A percentile compares a stretch with the other conserved stretches of the same genome.
phyloP scores from a whole-genome alignment of 257 asterid species.

The Phtheirospermum japonicum region DNA sequence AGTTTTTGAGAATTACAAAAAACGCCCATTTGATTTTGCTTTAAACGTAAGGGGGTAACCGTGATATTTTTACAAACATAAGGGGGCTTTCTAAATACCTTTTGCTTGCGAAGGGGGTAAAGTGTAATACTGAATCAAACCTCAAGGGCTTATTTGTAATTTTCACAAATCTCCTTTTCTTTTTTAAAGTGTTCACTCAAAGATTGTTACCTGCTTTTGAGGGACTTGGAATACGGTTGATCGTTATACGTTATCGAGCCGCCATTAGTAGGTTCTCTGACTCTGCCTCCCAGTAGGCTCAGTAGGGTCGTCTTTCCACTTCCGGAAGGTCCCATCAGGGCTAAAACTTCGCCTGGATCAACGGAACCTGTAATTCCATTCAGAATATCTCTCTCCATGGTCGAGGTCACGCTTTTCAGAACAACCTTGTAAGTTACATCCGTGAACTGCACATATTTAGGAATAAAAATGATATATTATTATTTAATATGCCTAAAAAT shows the following conservation, averaged over 20 bases:
- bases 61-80: too few relatives aligned
- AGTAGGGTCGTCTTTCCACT: conserved; percentile 91
- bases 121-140: too few relatives aligned
- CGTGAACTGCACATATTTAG: conserved; percentile 71
- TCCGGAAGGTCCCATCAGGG: conserved; percentile 99
- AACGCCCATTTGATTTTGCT: too few relatives aligned
- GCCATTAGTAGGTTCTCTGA: conserved; percentile 44
- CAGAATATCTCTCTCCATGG: conserved; percentile 71
- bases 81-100: too few relatives aligned
- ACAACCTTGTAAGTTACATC: conserved; percentile 83
- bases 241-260: conserved; percentile 76
- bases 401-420: conserved; percentile 60
- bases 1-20: too few relatives aligned
- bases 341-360: conserved; percentile 90
- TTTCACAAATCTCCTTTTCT: too few relatives aligned
- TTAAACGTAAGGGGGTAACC: too few relatives aligned
- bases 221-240: conserved; percentile 73
- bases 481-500: too few relatives aligned
- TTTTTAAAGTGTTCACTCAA: background rate
- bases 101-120: too few relatives aligned
- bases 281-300: conserved; percentile 82
- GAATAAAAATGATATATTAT: background rate
- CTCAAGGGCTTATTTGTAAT: too few relatives aligned
- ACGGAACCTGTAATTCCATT: conserved; percentile 80
- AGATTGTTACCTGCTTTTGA: conserved; percentile 67